A percentile compares a stretch with the other conserved stretches of the same genome.
phyloP scores from a whole-genome alignment of 2,329 filamentous ascomycete genomes.

The Colletotrichum sp. region DNA sequence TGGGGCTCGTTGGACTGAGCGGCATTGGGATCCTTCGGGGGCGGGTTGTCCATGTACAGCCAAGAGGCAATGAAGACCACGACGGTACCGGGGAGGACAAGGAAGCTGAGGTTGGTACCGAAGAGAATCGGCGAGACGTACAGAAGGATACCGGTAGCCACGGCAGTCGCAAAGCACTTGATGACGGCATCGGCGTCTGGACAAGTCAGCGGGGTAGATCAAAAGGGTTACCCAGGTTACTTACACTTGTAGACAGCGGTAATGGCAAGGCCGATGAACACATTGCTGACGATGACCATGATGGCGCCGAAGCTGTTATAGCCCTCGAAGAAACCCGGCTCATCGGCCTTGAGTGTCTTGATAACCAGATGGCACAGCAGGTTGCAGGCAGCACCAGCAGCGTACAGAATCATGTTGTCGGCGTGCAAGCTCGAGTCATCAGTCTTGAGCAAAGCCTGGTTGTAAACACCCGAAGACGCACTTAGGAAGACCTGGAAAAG shows the following conservation, averaged over 20 bases:
- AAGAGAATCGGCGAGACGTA: slow-evolving; percentile 34
- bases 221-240: not conserved
- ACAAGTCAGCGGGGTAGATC: not conserved
- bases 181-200: slow-evolving; percentile 37
- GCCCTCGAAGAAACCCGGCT: slow-evolving; percentile 29
- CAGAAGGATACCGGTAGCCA: slow-evolving; percentile 34
- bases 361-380: slow-evolving; percentile 30
- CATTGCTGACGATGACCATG: slow-evolving; percentile 36
- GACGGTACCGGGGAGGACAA: slow-evolving; percentile 31
- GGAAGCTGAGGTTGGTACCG: slow-evolving; percentile 28
- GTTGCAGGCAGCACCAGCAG: slow-evolving; percentile 31
- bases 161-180: slow-evolving; percentile 36
- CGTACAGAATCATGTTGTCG: slow-evolving; percentile 36
- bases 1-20: slow-evolving; percentile 6
- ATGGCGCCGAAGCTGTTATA: slow-evolving; percentile 30
- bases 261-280: slow-evolving; percentile 38
- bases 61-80: slow-evolving; percentile 34
- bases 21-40: slow-evolving; percentile 25
- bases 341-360: slow-evolving; percentile 26
- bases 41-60: slow-evolving; percentile 33
- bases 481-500: slow-evolving; percentile 35
- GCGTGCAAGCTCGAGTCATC: slow-evolving; percentile 35
- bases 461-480: slow-evolving; percentile 36
- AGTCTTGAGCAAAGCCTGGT: slow-evolving; percentile 35
- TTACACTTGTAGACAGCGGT: slow-evolving; percentile 38